Percentiles rank a stretch among this genome's conserved stretches.
Conservation (phyloP, 306 rosid species). For the Adenanthera pavonina region DNA sequence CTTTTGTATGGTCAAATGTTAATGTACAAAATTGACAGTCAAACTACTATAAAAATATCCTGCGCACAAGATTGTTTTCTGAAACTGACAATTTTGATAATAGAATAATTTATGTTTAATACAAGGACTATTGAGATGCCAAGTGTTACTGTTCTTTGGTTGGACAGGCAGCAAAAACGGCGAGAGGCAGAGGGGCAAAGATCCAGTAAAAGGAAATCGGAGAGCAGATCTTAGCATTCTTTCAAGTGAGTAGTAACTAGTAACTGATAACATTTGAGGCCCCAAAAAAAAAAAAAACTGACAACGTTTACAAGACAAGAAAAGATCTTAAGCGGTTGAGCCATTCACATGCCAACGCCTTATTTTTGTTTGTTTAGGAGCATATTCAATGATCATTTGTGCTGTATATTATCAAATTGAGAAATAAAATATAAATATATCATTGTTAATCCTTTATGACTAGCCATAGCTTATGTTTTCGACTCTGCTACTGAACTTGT, state of each 20-base stretch:
- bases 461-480: background rate
- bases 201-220: constrained; percentile 74
- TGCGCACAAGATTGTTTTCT: background rate
- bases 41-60: background rate
- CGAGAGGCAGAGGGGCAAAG: constrained; percentile 92
- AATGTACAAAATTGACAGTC: background rate
- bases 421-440: constrained; percentile 20
- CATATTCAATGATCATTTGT: constrained; percentile 15
- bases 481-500: background rate
- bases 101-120: background rate
- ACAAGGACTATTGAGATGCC: background rate
- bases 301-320: constrained; percentile 2
- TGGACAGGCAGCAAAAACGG: constrained; percentile 75
- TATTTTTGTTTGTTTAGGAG: constrained; percentile 36
- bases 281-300: background rate
- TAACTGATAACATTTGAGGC: background rate
- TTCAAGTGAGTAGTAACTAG: constrained; percentile 20
- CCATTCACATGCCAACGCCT: background rate
- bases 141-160: background rate
- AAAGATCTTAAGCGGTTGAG: background rate
- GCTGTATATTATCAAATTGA: constrained; percentile 37
- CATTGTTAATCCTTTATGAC: background rate
- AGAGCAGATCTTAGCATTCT: constrained; percentile 70
- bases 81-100: background rate
- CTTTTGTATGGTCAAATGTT: background rate